phyloP scores from a whole-genome alignment of 2,329 filamentous ascomycete genomes.

The Paraphaeosphaeria minitans region DNA sequence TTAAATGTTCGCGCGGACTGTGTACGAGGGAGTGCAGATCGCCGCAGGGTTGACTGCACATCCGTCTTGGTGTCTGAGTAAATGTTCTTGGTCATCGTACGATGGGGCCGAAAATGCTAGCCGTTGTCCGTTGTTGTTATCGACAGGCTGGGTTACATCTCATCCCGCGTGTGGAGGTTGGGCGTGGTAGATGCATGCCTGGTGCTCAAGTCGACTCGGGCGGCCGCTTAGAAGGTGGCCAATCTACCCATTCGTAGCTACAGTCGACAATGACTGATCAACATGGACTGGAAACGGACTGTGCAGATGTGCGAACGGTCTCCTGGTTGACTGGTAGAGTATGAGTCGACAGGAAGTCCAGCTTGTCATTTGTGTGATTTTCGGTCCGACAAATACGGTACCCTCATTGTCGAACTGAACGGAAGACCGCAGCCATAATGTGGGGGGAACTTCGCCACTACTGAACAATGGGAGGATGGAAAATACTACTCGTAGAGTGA shows the following conservation, averaged over 20 bases:
- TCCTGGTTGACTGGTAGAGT: background rate
- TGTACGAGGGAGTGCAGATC: background rate
- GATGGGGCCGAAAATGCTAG: background rate
- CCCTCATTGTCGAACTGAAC: slow-evolving; percentile 9
- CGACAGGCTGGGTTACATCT: background rate
- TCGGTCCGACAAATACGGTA: slow-evolving; percentile 8
- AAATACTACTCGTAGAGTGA: background rate
- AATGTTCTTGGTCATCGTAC: background rate
- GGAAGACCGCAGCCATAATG: background rate
- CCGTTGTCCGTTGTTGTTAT: too few relatives aligned
- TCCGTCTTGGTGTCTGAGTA: background rate
- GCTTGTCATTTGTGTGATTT: background rate
- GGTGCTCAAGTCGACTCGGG: background rate
- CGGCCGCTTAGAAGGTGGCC: background rate
- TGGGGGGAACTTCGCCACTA: background rate
- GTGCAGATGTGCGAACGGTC: background rate
- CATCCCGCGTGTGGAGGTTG: background rate
- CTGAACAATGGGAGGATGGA: background rate
- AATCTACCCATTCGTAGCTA: background rate
- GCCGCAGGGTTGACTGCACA: background rate
- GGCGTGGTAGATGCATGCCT: background rate
- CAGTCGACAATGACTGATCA: background rate
- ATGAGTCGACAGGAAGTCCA: too few relatives aligned
- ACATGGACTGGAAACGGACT: background rate
- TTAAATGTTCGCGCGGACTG: background rate